These are phyloP conservation scores for Kwoniella sp. DNA, from an alignment of 768 basidiomycete species.

Conservation along the genomic window DNA sequence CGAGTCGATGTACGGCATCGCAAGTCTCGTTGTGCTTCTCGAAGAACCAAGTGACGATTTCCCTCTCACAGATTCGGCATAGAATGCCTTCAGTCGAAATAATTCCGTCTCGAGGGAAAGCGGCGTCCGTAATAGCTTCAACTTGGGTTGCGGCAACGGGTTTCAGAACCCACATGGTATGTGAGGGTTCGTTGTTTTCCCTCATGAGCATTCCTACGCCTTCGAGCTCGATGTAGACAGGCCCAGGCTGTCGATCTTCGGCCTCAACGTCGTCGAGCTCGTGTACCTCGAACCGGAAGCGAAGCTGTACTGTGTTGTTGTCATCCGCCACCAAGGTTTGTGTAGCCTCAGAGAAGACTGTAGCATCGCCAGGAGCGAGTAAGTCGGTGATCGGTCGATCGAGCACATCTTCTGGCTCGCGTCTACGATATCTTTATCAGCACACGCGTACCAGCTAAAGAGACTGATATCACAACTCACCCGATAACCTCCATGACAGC, in stretches of 20 bases:
- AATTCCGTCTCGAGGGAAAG: slow-evolving; percentile 70
- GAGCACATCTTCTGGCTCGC: slow-evolving; percentile 76
- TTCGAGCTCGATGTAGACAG: slow-evolving; percentile 76
- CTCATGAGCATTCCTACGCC: slow-evolving; percentile 99
- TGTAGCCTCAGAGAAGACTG: slow-evolving; percentile 83
- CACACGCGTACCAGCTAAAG: slow-evolving; percentile 50
- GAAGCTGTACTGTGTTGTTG: slow-evolving; percentile 88
- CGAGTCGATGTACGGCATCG: slow-evolving; percentile 89
- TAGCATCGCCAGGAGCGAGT: slow-evolving; percentile 75
- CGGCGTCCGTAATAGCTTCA: slow-evolving; percentile 35
- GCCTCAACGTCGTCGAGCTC: slow-evolving; percentile 61
- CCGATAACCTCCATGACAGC: slow-evolving; percentile 86
- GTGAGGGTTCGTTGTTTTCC: slow-evolving; percentile 84
- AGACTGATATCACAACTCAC: slow-evolving; percentile 59
- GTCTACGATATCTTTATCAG: slow-evolving; percentile 60
- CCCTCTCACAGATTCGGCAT: slow-evolving; percentile 96
- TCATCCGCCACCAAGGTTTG: slow-evolving; percentile 84
- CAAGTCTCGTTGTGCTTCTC: slow-evolving; percentile 99
- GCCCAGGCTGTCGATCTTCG: slow-evolving; percentile 51
- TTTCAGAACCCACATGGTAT: slow-evolving; percentile 98
- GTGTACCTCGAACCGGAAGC: slow-evolving; percentile 80
- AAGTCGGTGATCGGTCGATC: slow-evolving; percentile 80
- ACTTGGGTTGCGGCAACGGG: slow-evolving; percentile 55
- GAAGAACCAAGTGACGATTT: slow-evolving; percentile 98
- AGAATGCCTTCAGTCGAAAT: slow-evolving; percentile 82